Conservation (phyloP, 192 early-diverging fungal species). For the Linnemannia schmuckeri region DNA sequence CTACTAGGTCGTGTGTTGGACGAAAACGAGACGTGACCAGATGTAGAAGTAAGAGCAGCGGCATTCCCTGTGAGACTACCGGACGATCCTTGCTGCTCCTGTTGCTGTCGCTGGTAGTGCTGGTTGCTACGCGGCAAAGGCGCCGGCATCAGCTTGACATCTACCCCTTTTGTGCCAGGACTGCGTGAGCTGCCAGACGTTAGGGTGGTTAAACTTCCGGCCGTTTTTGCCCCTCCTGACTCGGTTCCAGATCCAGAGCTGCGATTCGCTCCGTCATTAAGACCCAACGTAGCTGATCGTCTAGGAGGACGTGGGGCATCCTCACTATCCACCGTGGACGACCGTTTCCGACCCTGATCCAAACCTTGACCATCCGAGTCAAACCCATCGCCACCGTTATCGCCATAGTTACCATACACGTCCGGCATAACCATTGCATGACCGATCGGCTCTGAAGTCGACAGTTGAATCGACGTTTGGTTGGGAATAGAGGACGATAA, state of each 20-base stretch:
- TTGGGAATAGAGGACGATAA: conserved; percentile 40
- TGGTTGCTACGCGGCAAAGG: conserved; percentile 44
- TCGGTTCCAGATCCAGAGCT: conserved; percentile 16
- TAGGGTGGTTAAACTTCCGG: background rate
- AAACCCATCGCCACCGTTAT: background rate
- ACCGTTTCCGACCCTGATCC: background rate
- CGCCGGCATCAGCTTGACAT: conserved; percentile 45
- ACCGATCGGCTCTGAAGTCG: conserved; percentile 26
- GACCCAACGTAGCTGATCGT: conserved; percentile 30
- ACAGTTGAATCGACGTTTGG: conserved; percentile 17
- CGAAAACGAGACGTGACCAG: conserved; percentile 32
- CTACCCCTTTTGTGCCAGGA: background rate
- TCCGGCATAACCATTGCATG: background rate
- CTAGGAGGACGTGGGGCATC: conserved; percentile 17
- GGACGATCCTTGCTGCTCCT: conserved; percentile 16
- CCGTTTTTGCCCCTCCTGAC: conserved; percentile 16
- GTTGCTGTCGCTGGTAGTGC: conserved; percentile 40
- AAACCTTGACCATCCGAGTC: background rate
- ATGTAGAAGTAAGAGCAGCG: background rate
- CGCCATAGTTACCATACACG: background rate
- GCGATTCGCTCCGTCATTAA: conserved; percentile 19
- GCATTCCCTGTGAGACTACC: background rate
- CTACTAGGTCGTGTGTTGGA: conserved; percentile 14
- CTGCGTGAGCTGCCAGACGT: background rate
- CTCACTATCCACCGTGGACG: background rate